Base-by-base conservation (phyloP, 2,329 filamentous ascomycete species). In the Epichloe brachyelytri region DNA sequence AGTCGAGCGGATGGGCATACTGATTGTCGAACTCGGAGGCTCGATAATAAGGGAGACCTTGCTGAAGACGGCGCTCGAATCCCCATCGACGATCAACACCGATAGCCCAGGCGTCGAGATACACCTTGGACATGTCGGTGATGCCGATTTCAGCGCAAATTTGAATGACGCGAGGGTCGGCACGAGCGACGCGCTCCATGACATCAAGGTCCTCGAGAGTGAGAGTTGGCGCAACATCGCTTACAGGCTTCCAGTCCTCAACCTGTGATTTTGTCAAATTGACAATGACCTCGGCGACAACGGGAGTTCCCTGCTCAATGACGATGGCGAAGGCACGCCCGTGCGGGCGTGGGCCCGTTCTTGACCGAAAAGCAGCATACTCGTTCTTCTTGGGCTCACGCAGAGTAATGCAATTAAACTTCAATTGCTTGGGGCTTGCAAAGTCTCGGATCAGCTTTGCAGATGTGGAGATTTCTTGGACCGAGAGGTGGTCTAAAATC, bases 71-170 rank as follows among this genome's bases (percentile, higher is more conserved):
- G 38, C 86, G 74, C 51, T 75, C 73, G 51, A 72, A 85, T 48
- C 86, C 86, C 65, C 88, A 90, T 46, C 86, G 80, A 63, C 86
- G 79, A 59, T 91, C 86, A 56, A 86, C 86, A 34, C 86, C 86
- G 65, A 91, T 89, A 1, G 86, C 88, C 86, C 86, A 91, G 41
- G 84, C 85, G 64, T 91, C 86, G 64, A 86, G 85, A 67, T 86
- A 90, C 37, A 91, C 83, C 68, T 89, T 88, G 66, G 85, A 71
- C 86, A 91, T 91, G 58, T 90, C 85, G 58, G 81, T 74, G 55
- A 91, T 88, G 20, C 86, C 86, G 55, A 88, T 70, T 36, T 89
- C 78, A 2, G 75, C 77, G 60, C 86, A 91, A 61, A 86, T 84
- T 65, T 88, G 80, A 59, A 89, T 86, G 53, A 90, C 85, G 55